Conservation (phyloP, 805 yeast species). For the Lipomyces orientalis region DNA sequence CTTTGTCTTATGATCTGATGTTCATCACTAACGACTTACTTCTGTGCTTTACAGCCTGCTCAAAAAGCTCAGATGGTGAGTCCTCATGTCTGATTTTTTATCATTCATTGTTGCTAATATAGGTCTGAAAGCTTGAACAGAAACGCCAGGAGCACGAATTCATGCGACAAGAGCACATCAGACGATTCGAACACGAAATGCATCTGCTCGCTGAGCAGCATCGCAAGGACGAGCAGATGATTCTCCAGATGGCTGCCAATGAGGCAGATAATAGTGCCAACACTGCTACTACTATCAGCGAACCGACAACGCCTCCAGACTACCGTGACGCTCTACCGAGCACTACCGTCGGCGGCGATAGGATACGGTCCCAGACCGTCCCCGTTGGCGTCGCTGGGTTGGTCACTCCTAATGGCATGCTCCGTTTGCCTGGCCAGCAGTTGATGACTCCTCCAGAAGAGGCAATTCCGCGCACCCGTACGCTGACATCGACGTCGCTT, state of each 20-base stretch:
- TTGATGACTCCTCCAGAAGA: conserved; percentile 38
- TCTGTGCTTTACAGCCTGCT: conserved; percentile 11
- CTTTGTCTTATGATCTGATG: neutral
- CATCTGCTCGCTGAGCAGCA: conserved; percentile 38
- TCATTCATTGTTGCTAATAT: conserved; percentile 7
- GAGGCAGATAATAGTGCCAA: conserved; percentile 34
- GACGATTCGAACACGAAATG: conserved; percentile 41
- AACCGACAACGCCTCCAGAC: conserved; percentile 41
- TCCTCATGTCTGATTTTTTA: neutral
- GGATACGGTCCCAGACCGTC: conserved; percentile 34
- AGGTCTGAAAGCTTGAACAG: conserved; percentile 33
- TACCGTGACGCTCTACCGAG: conserved; percentile 31
- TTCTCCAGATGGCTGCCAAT: conserved; percentile 37
- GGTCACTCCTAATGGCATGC: conserved; percentile 29
- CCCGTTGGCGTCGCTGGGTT: conserved; percentile 35
- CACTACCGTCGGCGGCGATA: conserved; percentile 26
- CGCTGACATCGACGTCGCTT: conserved; percentile 35
- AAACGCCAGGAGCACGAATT: conserved; percentile 40
- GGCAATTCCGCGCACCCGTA: conserved; percentile 31
- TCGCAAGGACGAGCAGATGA: conserved; percentile 40
- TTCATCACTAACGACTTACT: neutral
- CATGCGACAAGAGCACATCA: conserved; percentile 38
- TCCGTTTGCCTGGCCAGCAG: conserved; percentile 32
- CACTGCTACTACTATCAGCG: conserved; percentile 33
- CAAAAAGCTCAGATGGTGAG: conserved; percentile 25